Base-by-base conservation (phyloP, 2,329 filamentous ascomycete species). In the Hansfordia pulvinata region DNA sequence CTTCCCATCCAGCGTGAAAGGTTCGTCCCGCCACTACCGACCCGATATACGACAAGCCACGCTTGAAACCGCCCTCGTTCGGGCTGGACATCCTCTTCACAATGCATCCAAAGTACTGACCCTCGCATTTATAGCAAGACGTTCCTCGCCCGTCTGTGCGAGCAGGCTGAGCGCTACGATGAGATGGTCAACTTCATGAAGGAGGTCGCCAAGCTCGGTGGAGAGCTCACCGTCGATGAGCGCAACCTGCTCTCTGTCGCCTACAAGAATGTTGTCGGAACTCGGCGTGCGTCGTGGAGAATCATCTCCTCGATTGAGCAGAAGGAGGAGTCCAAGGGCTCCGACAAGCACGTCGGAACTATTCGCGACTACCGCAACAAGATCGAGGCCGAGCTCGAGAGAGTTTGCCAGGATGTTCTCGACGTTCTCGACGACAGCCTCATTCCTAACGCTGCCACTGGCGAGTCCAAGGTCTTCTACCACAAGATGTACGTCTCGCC, bases 131-230 rank as follows among this genome's bases (percentile, higher is more conserved):
- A 55, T 58, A 93, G 85, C 80, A 96, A 96, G 79, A 96, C 90
- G 56, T 96, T 96, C 75, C 84, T 96, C 61, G 90, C 90, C 62
- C 79, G 90, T 69, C 85, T 98, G 58, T 96, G 90, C 73, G 90
- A 96, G 82, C 90, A 98, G 77, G 90, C 90, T 58, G 90, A 96
- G 75, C 88, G 88, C 57, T 98, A 98, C 67, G 88, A 98, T 88
- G 90, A 96, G 68, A 96, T 96, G 88, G 88, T 96, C 49, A 85
- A 77, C 55, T 94, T 88, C 70, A 96, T 96, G 90, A 96, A 96
- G 83, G 85, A 94, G 79, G 88, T 96, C 51, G 88, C 88, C 62
- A 92, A 93, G 67, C 58, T 77, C 45, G 72, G 69, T 44, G 69
- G 71, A 49, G 81, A 86, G 62, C 77, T 88, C 50, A 78, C 76